Percentiles rank a stretch among this genome's conserved stretches.
These are phyloP conservation scores for Pyrenochaeta sp. DNA, from an alignment of 2,329 filamentous ascomycete genomes.

Conservation along the genomic window DNA sequence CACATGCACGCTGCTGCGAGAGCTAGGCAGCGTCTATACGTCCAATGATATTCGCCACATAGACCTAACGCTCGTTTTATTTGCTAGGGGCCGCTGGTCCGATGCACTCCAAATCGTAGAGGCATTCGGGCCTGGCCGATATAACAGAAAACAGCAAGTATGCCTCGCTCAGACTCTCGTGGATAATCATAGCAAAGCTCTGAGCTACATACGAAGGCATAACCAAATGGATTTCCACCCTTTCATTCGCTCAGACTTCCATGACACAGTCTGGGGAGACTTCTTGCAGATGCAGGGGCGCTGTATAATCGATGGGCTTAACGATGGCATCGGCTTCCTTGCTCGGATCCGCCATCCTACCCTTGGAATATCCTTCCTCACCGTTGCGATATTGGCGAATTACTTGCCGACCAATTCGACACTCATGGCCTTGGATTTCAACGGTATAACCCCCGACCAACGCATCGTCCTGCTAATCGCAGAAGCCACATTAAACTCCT, in stretches of 20 bases:
- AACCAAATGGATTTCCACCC: not conserved
- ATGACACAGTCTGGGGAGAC: not conserved
- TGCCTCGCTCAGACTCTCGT: slow-evolving; percentile 1
- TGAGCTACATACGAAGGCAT: not conserved
- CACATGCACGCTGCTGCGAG: not conserved
- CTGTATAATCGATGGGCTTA: not conserved
- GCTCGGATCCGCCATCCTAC: not conserved
- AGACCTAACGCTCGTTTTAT: not conserved
- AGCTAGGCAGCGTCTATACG: not conserved
- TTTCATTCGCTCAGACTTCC: not conserved
- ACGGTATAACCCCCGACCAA: not conserved
- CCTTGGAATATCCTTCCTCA: not conserved
- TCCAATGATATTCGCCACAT: not conserved
- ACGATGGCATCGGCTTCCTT: not conserved
- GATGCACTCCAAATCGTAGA: not conserved
- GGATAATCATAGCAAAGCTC: not conserved
- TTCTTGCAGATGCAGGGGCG: not conserved
- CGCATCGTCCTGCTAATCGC: not conserved
- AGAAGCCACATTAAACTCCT: not conserved
- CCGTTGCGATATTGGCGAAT: not conserved
- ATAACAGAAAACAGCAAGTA: not conserved
- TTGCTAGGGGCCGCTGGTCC: not conserved
- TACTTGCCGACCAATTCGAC: not conserved
- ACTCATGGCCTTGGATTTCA: not conserved
- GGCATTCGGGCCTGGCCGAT: not conserved